phyloP scores from a whole-genome alignment of 495 filamentous ascomycete genomes.

The Massariosphaeria phaeospora region DNA sequence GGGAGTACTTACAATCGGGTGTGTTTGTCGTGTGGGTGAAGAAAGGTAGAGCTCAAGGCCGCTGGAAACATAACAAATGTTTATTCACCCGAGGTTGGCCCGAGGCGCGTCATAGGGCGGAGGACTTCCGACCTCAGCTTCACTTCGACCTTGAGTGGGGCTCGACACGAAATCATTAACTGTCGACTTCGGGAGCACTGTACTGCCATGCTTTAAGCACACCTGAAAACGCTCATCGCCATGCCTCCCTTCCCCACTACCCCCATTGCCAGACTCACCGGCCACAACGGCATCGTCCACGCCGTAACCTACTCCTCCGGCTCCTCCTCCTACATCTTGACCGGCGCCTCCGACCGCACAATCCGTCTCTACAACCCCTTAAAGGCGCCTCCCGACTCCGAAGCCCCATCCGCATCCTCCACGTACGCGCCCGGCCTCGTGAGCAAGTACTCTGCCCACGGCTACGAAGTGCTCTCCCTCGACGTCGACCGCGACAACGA shows the following conservation, averaged over 20 bases:
- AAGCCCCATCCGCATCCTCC: conserved; percentile 32
- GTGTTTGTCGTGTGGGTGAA: not conserved
- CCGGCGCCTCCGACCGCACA: conserved; percentile 77
- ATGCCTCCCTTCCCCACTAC: conserved; percentile 38
- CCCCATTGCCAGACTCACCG: conserved; percentile 35
- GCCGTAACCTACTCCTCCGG: conserved; percentile 66
- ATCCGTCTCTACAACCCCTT: conserved; percentile 71
- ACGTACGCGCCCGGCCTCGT: conserved; percentile 48
- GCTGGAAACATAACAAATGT: too few relatives aligned
- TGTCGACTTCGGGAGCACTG: too few relatives aligned
- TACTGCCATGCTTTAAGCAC: too few relatives aligned
- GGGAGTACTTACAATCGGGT: not conserved
- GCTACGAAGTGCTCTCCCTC: conserved; percentile 81
- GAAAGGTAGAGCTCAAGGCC: too few relatives aligned
- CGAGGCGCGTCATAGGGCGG: too few relatives aligned
- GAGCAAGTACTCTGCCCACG: conserved; percentile 83
- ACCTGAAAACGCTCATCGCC: not conserved
- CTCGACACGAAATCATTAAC: too few relatives aligned
- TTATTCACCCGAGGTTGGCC: too few relatives aligned
- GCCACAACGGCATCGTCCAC: conserved; percentile 54
- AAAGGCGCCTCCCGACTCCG: conserved; percentile 36
- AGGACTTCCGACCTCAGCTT: too few relatives aligned
- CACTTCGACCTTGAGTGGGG: too few relatives aligned
- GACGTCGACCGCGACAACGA: conserved; percentile 71
- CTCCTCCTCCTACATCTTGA: conserved; percentile 70